Evolutionary conservation across 1,284 basidiomycete species (phyloP).

Genomic region (Sporisorium graminicola): DNA sequence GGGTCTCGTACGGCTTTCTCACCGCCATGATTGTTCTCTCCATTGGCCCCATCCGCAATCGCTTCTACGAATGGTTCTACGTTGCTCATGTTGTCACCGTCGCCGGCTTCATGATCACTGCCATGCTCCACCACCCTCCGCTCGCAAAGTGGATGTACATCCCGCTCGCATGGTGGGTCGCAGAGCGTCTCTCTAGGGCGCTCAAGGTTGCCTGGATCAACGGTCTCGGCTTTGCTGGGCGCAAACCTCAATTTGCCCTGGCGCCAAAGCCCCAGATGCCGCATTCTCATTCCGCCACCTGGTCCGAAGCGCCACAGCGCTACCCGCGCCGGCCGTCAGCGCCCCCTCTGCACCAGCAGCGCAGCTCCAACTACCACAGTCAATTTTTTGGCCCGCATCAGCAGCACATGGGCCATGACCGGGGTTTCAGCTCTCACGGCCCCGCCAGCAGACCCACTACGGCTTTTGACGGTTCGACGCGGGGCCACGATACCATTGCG

Average conservation of each 20-base stretch:
- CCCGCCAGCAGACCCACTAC: conserved; percentile 13
- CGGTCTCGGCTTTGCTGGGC: conserved; percentile 70
- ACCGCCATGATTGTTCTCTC: conserved; percentile 79
- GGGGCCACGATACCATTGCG: conserved; percentile 27
- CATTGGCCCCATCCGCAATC: conserved; percentile 76
- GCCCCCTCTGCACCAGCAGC: conserved; percentile 11
- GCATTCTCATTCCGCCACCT: conserved; percentile 12
- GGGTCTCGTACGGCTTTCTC: conserved; percentile 79
- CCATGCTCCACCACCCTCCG: conserved; percentile 71
- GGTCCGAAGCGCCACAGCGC: conserved; percentile 21
- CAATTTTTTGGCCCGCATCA: conserved; percentile 14
- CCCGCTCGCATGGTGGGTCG: conserved; percentile 74
- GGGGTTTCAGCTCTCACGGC: neutral
- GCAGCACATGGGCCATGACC: conserved; percentile 3
- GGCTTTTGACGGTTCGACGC: conserved; percentile 20
- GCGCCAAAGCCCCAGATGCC: conserved; percentile 34
- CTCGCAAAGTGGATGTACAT: conserved; percentile 73
- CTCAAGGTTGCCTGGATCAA: conserved; percentile 79
- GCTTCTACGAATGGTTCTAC: conserved; percentile 83
- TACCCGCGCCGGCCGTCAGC: conserved; percentile 13
- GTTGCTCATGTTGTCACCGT: conserved; percentile 76
- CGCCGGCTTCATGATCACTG: conserved; percentile 66
- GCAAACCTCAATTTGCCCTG: conserved; percentile 57
- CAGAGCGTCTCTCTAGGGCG: conserved; percentile 73
- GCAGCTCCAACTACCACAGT: conserved; percentile 2